Conservation (phyloP, 2,329 filamentous ascomycete species). For the Diaporthe caulivora region DNA sequence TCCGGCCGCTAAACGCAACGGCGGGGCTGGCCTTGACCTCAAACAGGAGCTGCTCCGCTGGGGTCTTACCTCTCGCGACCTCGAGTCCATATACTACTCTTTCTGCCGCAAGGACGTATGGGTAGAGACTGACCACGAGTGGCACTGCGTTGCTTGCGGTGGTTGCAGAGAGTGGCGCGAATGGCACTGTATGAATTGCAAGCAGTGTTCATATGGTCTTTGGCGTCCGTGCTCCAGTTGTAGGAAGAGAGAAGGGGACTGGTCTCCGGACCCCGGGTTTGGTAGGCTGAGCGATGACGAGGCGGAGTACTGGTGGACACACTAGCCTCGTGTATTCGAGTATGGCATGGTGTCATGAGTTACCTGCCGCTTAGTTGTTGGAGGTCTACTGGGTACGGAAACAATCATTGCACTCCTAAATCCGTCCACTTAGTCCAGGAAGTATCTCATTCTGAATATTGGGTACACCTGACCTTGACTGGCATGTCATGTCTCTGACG, state of each 20-base stretch:
- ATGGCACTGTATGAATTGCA: constrained; percentile 32
- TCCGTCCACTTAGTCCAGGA: neutral
- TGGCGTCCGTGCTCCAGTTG: constrained; percentile 17
- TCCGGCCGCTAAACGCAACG: constrained; percentile 8
- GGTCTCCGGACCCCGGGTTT: neutral
- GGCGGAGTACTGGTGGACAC: neutral
- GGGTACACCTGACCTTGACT: neutral
- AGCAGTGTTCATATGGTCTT: constrained; percentile 17
- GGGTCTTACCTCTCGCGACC: constrained; percentile 9
- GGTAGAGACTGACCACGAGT: neutral
- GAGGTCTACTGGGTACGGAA: neutral
- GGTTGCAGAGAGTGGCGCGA: constrained; percentile 25
- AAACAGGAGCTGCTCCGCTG: constrained; percentile 36
- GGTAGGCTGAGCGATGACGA: neutral
- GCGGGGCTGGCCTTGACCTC: neutral
- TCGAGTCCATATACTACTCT: constrained; percentile 22
- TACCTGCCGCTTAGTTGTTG: neutral
- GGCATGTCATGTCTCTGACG: neutral
- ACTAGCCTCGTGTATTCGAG: neutral
- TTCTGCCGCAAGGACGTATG: constrained; percentile 20
- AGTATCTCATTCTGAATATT: neutral
- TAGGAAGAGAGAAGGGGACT: neutral
- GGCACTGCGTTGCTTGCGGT: constrained; percentile 30
- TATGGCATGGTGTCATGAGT: neutral
- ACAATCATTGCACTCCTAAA: neutral